A percentile compares a stretch with the other conserved stretches of the same genome.
Conservation (phyloP, 106 monocot genomes). For the Dendrobium officinale region DNA sequence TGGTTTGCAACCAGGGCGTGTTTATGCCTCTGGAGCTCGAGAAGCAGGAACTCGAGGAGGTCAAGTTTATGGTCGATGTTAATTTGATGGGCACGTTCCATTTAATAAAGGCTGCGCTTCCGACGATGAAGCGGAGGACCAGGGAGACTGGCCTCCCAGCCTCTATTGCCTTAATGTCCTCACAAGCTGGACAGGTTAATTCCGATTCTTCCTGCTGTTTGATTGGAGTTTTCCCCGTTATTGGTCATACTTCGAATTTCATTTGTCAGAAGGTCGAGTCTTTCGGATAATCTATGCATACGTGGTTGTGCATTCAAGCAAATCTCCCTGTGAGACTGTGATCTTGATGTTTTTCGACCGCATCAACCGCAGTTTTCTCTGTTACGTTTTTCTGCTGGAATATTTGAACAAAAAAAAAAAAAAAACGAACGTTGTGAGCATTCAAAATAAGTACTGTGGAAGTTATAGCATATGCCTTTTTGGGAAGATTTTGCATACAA, state of each 20-base stretch:
- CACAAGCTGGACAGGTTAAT: slow-evolving; percentile 74
- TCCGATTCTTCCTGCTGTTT: background rate
- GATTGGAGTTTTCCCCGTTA: no score
- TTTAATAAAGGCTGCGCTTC: slow-evolving; percentile 70
- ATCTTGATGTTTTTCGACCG: background rate
- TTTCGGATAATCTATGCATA: background rate
- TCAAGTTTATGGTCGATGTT: slow-evolving; percentile 60
- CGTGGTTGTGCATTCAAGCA: background rate
- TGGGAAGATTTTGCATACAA: background rate
- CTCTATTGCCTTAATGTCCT: slow-evolving; percentile 76
- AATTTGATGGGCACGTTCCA: slow-evolving; percentile 72
- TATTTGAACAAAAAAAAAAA: background rate
- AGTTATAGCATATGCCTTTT: background rate
- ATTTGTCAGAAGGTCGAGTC: background rate
- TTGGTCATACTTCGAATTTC: no score
- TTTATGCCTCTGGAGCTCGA: slow-evolving; percentile 51
- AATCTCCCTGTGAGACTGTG: background rate
- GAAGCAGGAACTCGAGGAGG: slow-evolving; percentile 47
- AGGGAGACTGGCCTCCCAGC: slow-evolving; percentile 25
- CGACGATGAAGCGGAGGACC: slow-evolving; percentile 46
- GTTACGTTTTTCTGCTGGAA: background rate
- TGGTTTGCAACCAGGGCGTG: slow-evolving; percentile 66
- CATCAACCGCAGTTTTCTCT: no score
- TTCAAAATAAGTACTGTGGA: background rate
- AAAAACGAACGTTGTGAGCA: background rate